Base-by-base conservation (phyloP, 2,329 filamentous ascomycete genomes). In the Aspergillus calidoustus region DNA sequence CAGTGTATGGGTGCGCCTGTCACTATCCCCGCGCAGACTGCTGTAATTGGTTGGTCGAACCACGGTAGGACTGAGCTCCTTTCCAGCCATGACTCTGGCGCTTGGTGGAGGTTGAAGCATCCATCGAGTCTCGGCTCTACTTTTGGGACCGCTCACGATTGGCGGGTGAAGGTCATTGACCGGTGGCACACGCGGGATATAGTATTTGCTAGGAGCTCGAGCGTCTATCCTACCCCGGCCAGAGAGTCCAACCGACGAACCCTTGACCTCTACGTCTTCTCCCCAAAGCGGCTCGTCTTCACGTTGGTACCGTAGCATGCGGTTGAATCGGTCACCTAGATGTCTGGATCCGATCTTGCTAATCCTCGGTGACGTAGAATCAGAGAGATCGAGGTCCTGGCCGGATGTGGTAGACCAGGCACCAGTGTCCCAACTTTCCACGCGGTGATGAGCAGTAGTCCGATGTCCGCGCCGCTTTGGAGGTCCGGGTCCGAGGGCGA, bases 81-180 rank as follows among this genome's bases (percentile, higher is more conserved):
- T 95, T 67, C 93, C 93, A 66, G 90, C 91, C 93, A 97, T 97
- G 62, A 97, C 84, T 74, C 90, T 93, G 60, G 93, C 92, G 38
- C 89, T 87, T n/a, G 93, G 93, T 1, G 93, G 92, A 2, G 93
- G 93, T 72, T 96, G 92, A 55, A 96, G 81, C 93, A 97, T 97
- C 93, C 93, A 97, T 71, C 84, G 85, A 58, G 91, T 89, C 62
- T 91, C 92, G 58, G 88, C 87, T 71, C 82, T 87, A 73, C 86
- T 88, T 43, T 83, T 84, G 15, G 89, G 90, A 60, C 86, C 90
- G 77, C 88, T 91, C 75, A 95, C 91, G 55, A 96, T 89, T 3
- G 92, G 92, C 5, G 92, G 91, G 73, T 96, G 91, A 61, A 93
- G 86, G 64, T 96, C 91, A 77, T 96, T 95, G 69, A 96, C 88